A percentile compares a stretch with the other conserved stretches of the same genome.
phyloP scores from a whole-genome alignment of 2,329 filamentous ascomycete species.

The Plectosphaerella cucumerina region DNA sequence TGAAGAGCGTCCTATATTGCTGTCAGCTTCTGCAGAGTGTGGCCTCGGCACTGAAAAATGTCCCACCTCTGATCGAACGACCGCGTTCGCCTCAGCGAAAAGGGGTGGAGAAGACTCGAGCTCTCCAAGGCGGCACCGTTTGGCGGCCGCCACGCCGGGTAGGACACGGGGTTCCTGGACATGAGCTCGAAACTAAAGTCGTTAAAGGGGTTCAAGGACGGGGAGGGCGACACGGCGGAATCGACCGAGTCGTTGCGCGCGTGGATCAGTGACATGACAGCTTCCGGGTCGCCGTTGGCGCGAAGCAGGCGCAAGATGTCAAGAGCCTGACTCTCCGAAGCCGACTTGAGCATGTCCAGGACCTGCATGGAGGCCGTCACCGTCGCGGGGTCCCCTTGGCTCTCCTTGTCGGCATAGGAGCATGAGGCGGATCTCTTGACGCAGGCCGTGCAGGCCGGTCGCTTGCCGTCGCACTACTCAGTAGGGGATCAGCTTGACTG shows the following conservation, averaged over 20 bases:
- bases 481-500: not conserved
- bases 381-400: not conserved
- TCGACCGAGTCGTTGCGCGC: constrained; percentile 1
- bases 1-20: not conserved
- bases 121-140: not conserved
- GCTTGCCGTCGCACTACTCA: constrained; percentile 14
- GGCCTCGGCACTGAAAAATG: not conserved
- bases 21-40: not conserved
- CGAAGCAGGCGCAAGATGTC: constrained; percentile 16
- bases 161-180: not conserved
- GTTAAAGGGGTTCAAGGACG: not conserved
- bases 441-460: constrained; percentile 15
- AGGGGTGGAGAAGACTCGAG: not conserved
- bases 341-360: constrained; percentile 16
- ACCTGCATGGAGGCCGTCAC: constrained; percentile 13
- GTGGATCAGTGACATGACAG: constrained; percentile 15
- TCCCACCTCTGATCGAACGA: constrained; percentile 9
- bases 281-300: constrained; percentile 14
- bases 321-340: constrained; percentile 13
- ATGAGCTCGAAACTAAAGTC: not conserved
- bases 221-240: not conserved
- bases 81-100: not conserved
- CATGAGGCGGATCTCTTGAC: constrained; percentile 10
- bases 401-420: constrained; percentile 13
- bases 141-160: not conserved